A percentile compares a stretch with the other conserved stretches of the same genome.
Evolutionary conservation across 345 rosid genomes (phyloP).

Genomic region (Draba incana): DNA sequence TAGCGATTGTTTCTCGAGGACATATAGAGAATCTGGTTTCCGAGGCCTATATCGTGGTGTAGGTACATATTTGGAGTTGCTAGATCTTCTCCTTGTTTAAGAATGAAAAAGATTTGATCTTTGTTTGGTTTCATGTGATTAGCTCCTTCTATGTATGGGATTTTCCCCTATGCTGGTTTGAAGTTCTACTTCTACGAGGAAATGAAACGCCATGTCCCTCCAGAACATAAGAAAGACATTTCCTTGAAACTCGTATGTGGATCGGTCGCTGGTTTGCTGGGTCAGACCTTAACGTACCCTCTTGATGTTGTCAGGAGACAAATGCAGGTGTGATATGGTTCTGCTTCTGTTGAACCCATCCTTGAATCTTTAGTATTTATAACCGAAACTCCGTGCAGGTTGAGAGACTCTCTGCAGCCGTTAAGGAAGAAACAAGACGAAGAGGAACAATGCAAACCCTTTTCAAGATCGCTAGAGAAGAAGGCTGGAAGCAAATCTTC

Average conservation of each 20-base stretch:
- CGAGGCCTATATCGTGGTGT: slow-evolving; percentile 94
- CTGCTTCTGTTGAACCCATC: neutral
- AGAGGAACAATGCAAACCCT: slow-evolving; percentile 67
- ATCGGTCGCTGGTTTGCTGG: slow-evolving; percentile 84
- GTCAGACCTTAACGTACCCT: slow-evolving; percentile 95
- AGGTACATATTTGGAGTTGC: slow-evolving; percentile 51
- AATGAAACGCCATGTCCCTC: slow-evolving; percentile 88
- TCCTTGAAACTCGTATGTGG: slow-evolving; percentile 77
- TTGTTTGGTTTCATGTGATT: slow-evolving; percentile 31
- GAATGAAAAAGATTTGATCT: slow-evolving; percentile 10
- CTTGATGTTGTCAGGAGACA: slow-evolving; percentile 98
- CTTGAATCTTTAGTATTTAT: slow-evolving; percentile 5
- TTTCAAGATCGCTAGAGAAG: slow-evolving; percentile 56
- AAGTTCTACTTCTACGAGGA: slow-evolving; percentile 96
- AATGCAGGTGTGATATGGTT: slow-evolving; percentile 68
- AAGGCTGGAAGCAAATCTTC: slow-evolving; percentile 98
- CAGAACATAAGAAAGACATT: slow-evolving; percentile 72
- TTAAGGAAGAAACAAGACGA: slow-evolving; percentile 59
- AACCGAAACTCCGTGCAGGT: slow-evolving; percentile 51
- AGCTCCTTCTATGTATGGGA: slow-evolving; percentile 96
- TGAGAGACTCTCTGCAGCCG: slow-evolving; percentile 58
- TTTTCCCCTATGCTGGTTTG: slow-evolving; percentile 96
- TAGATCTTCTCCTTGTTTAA: slow-evolving; percentile 11
- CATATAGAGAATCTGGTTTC: slow-evolving; percentile 66
- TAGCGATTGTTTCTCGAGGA: slow-evolving; percentile 78